These are phyloP conservation scores for Pichia nanzhaoensis DNA, from an alignment of 805 yeast species.

Conservation along the genomic window DNA sequence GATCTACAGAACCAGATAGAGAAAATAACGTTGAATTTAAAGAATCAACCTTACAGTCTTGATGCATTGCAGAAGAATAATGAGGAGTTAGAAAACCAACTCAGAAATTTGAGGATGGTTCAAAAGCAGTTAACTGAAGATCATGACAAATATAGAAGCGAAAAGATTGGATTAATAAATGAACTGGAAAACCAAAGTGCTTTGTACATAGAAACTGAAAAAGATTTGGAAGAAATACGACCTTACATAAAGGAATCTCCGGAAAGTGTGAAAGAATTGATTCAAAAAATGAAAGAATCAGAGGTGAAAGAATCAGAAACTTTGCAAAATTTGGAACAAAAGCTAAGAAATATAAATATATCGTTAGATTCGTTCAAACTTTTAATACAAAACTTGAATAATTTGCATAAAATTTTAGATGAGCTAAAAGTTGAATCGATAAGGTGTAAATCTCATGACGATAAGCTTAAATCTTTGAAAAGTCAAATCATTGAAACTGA, in stretches of 20 bases:
- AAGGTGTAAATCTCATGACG: constrained; percentile 32
- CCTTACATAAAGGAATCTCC: constrained; percentile 58
- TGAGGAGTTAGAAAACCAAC: constrained; percentile 50
- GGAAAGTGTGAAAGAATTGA: constrained; percentile 43
- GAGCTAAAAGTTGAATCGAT: constrained; percentile 43
- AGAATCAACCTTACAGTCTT: constrained; percentile 29
- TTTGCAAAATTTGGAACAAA: constrained; percentile 37
- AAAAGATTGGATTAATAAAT: constrained; percentile 51
- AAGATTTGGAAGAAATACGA: constrained; percentile 52
- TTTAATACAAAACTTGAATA: constrained; percentile 40
- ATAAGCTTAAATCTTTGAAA: constrained; percentile 25
- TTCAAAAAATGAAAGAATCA: constrained; percentile 43
- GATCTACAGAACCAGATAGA: constrained; percentile 29
- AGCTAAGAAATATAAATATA: constrained; percentile 43
- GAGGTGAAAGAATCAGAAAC: constrained; percentile 35
- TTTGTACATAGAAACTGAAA: constrained; percentile 47
- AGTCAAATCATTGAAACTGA: constrained; percentile 33
- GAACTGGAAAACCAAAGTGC: constrained; percentile 57
- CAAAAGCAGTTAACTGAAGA: constrained; percentile 60
- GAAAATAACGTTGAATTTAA: constrained; percentile 15
- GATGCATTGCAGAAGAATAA: constrained; percentile 44
- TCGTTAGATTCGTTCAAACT: constrained; percentile 54
- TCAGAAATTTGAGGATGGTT: constrained; percentile 49
- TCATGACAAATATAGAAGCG: constrained; percentile 56
- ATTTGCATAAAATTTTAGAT: constrained; percentile 38